Evolutionary conservation across 192 early-diverging fungal genomes (phyloP).

Genomic region (Linnemannia zychae): DNA sequence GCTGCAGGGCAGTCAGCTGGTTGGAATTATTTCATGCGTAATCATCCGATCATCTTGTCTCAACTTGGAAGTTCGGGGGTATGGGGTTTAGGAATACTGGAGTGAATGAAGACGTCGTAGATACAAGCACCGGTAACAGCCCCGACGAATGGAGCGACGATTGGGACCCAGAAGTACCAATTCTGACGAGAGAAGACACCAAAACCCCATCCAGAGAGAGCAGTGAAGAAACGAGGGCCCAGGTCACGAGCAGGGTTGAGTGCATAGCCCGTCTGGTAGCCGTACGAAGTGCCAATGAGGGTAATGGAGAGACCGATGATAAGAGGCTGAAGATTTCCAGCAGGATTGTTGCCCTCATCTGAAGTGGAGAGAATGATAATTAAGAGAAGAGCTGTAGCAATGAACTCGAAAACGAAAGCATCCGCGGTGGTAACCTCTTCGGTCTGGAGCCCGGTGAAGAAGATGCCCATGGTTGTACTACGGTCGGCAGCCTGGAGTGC

Average conservation of each 20-base stretch:
- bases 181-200: slow-evolving; percentile 71
- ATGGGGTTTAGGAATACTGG: not conserved
- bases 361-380: slow-evolving; percentile 72
- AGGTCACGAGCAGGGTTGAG: slow-evolving; percentile 85
- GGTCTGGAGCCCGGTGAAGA: slow-evolving; percentile 14
- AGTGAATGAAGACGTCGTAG: slow-evolving; percentile 74
- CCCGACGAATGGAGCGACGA: slow-evolving; percentile 74
- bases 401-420: slow-evolving; percentile 70
- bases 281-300: slow-evolving; percentile 70
- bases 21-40: not conserved
- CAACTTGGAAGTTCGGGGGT: slow-evolving; percentile 38
- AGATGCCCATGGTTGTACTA: slow-evolving; percentile 54
- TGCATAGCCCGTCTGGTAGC: slow-evolving; percentile 74
- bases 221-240: slow-evolving; percentile 78
- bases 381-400: slow-evolving; percentile 76
- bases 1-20: not conserved
- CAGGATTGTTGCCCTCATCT: slow-evolving; percentile 66
- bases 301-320: slow-evolving; percentile 70
- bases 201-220: slow-evolving; percentile 71
- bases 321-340: slow-evolving; percentile 64
- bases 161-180: slow-evolving; percentile 79
- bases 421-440: slow-evolving; percentile 63
- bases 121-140: slow-evolving; percentile 68
- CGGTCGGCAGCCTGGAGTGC: slow-evolving; percentile 68
- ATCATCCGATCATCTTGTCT: not conserved